A percentile compares a stretch with the other conserved stretches of the same genome.
phyloP scores from a whole-genome alignment of 108 stramenopile genomes.

The Schizochytrium sp. region DNA sequence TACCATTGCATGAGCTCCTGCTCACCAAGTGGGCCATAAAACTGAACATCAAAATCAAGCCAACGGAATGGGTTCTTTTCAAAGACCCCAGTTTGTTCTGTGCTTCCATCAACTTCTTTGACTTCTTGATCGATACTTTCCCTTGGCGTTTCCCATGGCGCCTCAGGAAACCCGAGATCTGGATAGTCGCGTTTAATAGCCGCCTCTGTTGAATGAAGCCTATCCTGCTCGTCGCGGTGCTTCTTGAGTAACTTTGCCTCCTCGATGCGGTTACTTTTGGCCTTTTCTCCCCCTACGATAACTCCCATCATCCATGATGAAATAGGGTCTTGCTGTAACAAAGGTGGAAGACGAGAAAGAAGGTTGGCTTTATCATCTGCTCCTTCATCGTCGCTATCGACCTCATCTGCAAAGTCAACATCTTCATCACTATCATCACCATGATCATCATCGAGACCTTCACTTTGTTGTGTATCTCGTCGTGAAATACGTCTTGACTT shows the following conservation, averaged over 20 bases:
- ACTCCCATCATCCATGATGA: conserved; percentile 29
- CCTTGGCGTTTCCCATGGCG: conserved; percentile 14
- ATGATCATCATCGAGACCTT: background rate
- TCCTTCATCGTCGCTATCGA: background rate
- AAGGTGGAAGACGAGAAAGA: background rate
- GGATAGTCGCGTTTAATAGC: conserved; percentile 22
- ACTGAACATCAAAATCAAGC: conserved; percentile 1
- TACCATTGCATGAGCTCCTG: background rate
- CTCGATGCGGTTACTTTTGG: background rate
- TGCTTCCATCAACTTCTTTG: background rate
- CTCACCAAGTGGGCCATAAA: background rate
- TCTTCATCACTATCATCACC: background rate
- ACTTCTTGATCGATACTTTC: background rate
- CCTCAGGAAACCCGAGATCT: background rate
- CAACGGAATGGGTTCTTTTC: background rate
- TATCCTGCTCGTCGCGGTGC: background rate
- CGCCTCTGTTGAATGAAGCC: background rate
- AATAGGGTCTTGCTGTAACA: background rate
- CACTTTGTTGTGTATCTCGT: background rate
- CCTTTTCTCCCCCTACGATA: background rate
- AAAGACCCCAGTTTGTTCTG: too few species aligned
- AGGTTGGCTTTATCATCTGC: background rate
- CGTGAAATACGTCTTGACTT: background rate
- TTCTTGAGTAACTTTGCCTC: background rate
- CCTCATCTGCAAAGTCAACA: background rate